Conservation (phyloP, 2,329 filamentous ascomycete genomes). For the Monosporascus sp. region DNA sequence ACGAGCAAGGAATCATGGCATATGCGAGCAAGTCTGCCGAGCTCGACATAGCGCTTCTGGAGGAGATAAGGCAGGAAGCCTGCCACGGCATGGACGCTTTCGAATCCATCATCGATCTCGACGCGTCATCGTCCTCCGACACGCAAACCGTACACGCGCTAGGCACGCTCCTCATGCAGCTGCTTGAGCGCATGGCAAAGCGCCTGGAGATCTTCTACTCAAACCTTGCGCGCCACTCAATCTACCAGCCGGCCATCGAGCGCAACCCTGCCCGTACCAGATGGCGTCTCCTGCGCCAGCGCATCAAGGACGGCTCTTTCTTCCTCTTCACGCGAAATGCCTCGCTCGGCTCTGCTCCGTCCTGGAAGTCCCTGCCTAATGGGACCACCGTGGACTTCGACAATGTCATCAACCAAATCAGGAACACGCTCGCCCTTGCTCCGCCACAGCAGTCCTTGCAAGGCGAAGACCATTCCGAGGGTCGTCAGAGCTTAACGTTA, state of each 20-base stretch:
- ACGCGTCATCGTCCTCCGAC: background rate
- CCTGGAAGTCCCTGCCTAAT: constrained; percentile 19
- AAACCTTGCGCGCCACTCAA: constrained; percentile 41
- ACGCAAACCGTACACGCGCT: background rate
- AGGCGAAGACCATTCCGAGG: background rate
- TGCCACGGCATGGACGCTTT: constrained; percentile 52
- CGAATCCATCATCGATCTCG: constrained; percentile 30
- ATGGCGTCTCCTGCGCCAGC: constrained; percentile 44
- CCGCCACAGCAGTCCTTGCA: constrained; percentile 14
- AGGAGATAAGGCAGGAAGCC: constrained; percentile 47
- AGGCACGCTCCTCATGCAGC: constrained; percentile 36
- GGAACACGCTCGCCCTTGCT: constrained; percentile 25
- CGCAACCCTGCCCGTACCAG: constrained; percentile 45
- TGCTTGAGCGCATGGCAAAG: constrained; percentile 48
- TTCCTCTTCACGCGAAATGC: constrained; percentile 35
- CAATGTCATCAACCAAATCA: constrained; percentile 37
- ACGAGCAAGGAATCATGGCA: constrained; percentile 45
- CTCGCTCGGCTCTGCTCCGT: constrained; percentile 20
- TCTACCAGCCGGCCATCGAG: constrained; percentile 47
- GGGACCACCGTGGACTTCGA: constrained; percentile 38
- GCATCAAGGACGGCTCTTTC: constrained; percentile 44
- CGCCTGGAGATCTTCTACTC: constrained; percentile 46
- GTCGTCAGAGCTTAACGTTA: constrained; percentile 17
- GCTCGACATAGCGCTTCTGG: constrained; percentile 47
- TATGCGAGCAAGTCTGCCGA: constrained; percentile 44